A percentile compares a stretch with the other conserved stretches of the same genome.
Conservation (phyloP, 1,284 basidiomycete genomes). For the Rhodotorula sp. region DNA sequence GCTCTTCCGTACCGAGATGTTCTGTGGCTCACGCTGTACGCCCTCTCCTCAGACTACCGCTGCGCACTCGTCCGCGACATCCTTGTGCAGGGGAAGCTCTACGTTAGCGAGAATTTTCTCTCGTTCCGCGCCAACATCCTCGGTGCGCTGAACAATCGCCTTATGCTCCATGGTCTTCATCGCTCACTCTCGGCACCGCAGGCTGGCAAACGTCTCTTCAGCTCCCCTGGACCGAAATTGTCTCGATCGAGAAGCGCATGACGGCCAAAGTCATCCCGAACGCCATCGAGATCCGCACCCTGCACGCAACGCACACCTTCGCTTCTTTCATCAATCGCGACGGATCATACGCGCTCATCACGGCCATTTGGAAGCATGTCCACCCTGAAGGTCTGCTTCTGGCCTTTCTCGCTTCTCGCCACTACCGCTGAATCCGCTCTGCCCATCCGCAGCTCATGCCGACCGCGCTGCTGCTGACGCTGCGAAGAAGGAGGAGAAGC, state of each 20-base stretch:
- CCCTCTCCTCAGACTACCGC: conserved; percentile 63
- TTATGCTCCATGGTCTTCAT: conserved; percentile 45
- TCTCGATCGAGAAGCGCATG: conserved; percentile 46
- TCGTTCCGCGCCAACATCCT: conserved; percentile 99
- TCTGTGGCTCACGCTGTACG: too few species aligned
- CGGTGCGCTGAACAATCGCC: conserved; percentile 58
- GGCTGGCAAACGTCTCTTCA: conserved; percentile 34
- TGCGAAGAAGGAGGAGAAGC: conserved; percentile 8
- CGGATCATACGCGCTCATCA: conserved; percentile 91
- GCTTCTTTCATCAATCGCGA: conserved; percentile 94
- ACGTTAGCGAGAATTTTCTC: conserved; percentile 95
- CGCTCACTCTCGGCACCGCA: neutral
- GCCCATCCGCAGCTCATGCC: conserved; percentile 51
- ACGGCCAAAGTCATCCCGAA: conserved; percentile 98
- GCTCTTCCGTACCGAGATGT: neutral
- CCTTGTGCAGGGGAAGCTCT: conserved; percentile 89
- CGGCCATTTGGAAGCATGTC: conserved; percentile 90
- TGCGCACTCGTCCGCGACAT: conserved; percentile 96
- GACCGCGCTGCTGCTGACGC: conserved; percentile 41
- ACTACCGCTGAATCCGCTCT: neutral
- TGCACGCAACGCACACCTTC: conserved; percentile 76
- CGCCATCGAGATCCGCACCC: conserved; percentile 86
- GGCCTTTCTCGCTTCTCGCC: neutral
- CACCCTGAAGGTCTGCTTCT: conserved; percentile 62
- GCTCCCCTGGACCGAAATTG: conserved; percentile 38